A percentile compares a stretch with the other conserved stretches of the same genome.
phyloP scores from a whole-genome alignment of 148 eudicot species.

The Talinum fruticosum region DNA sequence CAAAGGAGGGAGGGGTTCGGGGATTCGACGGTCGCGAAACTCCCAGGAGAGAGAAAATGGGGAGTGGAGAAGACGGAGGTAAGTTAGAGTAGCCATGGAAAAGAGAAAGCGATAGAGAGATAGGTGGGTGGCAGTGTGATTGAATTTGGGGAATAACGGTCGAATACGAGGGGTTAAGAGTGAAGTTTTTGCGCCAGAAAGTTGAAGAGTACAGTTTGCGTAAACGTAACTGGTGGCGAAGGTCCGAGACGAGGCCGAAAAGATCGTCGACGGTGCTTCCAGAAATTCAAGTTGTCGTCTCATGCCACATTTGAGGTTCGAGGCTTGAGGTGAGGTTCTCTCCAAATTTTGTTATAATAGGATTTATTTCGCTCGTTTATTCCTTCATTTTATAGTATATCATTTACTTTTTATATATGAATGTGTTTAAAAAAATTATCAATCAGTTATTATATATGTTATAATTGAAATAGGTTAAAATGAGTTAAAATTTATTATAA shows the following conservation, averaged over 20 bases:
- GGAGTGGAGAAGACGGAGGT: slow-evolving; percentile 19
- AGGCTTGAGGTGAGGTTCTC: no score
- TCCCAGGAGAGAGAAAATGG: slow-evolving; percentile 27
- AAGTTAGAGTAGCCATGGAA: slow-evolving; percentile 24
- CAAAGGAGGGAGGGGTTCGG: slow-evolving; percentile 3
- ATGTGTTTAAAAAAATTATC: no score
- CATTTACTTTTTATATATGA: no score
- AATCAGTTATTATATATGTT: no score
- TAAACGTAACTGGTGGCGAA: background rate
- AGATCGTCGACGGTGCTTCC: background rate
- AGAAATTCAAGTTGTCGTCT: background rate
- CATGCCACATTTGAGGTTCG: no score
- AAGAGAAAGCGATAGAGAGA: background rate
- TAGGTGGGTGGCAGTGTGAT: no score
- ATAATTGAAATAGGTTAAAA: no score
- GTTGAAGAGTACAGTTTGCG: background rate
- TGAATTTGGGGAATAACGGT: slow-evolving; percentile 11
- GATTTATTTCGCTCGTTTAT: no score
- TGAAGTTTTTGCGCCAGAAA: slow-evolving; percentile 19
- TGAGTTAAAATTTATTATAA: no score
- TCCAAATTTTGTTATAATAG: no score
- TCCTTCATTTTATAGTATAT: no score
- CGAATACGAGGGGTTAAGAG: slow-evolving; percentile 1
- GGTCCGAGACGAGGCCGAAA: background rate
- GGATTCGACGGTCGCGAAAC: slow-evolving; percentile 17